These are phyloP conservation scores for Triticum dicoccoides DNA, from an alignment of 176 grass and related monocot species.

Conservation along the genomic window DNA sequence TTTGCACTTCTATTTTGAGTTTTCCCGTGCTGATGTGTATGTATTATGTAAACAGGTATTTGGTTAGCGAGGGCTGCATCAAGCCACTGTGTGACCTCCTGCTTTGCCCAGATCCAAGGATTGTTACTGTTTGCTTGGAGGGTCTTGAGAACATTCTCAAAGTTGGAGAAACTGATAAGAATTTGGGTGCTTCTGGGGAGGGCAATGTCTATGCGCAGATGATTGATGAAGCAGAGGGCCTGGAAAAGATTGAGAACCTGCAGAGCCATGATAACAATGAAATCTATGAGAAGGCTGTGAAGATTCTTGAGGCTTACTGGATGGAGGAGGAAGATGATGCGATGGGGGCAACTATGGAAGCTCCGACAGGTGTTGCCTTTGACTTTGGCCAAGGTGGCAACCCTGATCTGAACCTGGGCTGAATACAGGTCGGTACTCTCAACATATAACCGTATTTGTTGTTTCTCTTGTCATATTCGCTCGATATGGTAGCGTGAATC, in stretches of 20 bases:
- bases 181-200: constrained; percentile 36
- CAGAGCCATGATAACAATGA: constrained; percentile 88
- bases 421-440: constrained; percentile 41
- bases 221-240: constrained; percentile 83
- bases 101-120: constrained; percentile 73
- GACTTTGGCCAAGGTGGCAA: constrained; percentile 50
- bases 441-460: background rate
- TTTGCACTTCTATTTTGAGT: background rate
- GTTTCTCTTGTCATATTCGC: background rate
- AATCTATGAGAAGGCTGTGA: constrained; percentile 93
- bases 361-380: constrained; percentile 46
- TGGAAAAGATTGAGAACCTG: constrained; percentile 94
- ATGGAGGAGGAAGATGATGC: constrained; percentile 87
- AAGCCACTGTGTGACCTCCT: constrained; percentile 88
- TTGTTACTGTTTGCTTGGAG: constrained; percentile 84
- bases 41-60: constrained; percentile 38
- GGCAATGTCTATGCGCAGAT: constrained; percentile 68
- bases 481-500: background rate
- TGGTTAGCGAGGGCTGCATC: constrained; percentile 77
- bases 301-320: constrained; percentile 92
- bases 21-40: background rate
- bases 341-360: constrained; percentile 57
- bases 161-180: constrained; percentile 82
- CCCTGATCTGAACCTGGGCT: constrained; percentile 73
- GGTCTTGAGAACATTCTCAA: constrained; percentile 96